Conservation (phyloP, 2,329 filamentous ascomycete species). For the Purpureocillium lavendulum region DNA sequence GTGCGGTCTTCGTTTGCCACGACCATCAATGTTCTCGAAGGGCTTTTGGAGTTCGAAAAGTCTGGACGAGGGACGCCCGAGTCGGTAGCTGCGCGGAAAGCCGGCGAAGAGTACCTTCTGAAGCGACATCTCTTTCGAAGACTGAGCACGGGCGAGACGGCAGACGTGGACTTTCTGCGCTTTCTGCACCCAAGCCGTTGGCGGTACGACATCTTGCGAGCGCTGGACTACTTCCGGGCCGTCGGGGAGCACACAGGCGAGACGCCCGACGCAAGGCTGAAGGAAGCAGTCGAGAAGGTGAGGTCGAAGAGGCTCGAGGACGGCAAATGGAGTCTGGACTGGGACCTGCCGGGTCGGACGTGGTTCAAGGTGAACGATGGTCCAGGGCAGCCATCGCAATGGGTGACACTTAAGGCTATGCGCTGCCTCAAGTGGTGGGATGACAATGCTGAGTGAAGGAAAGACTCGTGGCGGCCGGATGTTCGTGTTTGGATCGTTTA, state of each 20-base stretch:
- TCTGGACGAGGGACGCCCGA: background rate
- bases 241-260: background rate
- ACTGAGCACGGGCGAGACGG: conserved; percentile 2
- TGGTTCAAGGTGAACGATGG: too few relatives aligned
- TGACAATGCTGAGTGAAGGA: background rate
- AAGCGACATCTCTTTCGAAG: conserved; percentile 5
- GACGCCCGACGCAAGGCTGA: conserved; percentile 2
- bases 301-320: conserved; percentile 1
- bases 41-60: conserved; percentile 6
- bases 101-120: conserved; percentile 8
- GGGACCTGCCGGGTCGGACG: background rate
- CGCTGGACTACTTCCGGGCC: conserved; percentile 6
- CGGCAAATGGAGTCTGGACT: background rate
- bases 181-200: conserved; percentile 3
- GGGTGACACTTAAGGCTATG: too few relatives aligned
- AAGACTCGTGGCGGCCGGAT: too few relatives aligned
- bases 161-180: conserved; percentile 4
- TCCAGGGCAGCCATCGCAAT: too few relatives aligned
- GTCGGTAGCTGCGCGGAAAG: conserved; percentile 3
- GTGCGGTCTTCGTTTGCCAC: conserved; percentile 7
- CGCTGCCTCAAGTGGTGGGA: too few relatives aligned
- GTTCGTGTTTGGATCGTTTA: too few relatives aligned
- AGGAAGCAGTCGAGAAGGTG: conserved; percentile 4
- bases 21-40: conserved; percentile 7
- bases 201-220: conserved; percentile 5